A percentile compares a stretch with the other conserved stretches of the same genome.
These are phyloP conservation scores for Xylaria sp. DNA, from an alignment of 2,329 filamentous ascomycete species.

Conservation along the genomic window DNA sequence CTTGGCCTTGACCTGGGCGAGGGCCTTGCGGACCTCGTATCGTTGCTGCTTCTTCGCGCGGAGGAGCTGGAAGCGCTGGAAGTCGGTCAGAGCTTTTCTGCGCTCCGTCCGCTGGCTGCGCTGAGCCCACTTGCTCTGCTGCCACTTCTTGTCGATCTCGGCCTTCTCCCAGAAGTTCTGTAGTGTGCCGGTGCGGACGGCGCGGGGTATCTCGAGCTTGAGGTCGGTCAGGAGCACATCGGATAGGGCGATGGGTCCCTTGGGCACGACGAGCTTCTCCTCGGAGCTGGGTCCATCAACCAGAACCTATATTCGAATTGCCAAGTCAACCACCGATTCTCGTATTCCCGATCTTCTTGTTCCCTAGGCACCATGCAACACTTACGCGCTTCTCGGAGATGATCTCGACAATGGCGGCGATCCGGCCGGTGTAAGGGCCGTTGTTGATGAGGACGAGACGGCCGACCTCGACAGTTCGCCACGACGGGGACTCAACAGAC, in stretches of 20 bases:
- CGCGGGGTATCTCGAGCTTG: conserved; percentile 84
- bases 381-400: conserved; percentile 99
- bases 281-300: conserved; percentile 91
- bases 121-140: conserved; percentile 91
- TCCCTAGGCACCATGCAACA: conserved; percentile 41
- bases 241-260: conserved; percentile 83
- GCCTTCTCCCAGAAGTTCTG: conserved; percentile 90
- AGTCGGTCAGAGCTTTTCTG: conserved; percentile 93
- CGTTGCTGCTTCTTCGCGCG: conserved; percentile 99
- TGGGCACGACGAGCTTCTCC: conserved; percentile 78
- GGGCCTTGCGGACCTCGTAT: conserved; percentile 96
- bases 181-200: conserved; percentile 79
- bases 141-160: conserved; percentile 93
- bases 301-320: conserved; percentile 71
- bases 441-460: conserved; percentile 90
- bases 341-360: conserved; percentile 13
- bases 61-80: conserved; percentile 99
- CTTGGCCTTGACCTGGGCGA: conserved; percentile 88
- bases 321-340: conserved; percentile 39
- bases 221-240: conserved; percentile 88
- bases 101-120: conserved; percentile 83
- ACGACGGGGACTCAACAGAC: conserved; percentile 80
- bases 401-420: conserved; percentile 97
- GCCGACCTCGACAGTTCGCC: conserved; percentile 98
- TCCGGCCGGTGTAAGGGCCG: conserved; percentile 80